Evolutionary conservation across 1,284 basidiomycete species (phyloP), one percentile per base, ranked within the genome.

Genomic region (Termitomyces sp.): DNA sequence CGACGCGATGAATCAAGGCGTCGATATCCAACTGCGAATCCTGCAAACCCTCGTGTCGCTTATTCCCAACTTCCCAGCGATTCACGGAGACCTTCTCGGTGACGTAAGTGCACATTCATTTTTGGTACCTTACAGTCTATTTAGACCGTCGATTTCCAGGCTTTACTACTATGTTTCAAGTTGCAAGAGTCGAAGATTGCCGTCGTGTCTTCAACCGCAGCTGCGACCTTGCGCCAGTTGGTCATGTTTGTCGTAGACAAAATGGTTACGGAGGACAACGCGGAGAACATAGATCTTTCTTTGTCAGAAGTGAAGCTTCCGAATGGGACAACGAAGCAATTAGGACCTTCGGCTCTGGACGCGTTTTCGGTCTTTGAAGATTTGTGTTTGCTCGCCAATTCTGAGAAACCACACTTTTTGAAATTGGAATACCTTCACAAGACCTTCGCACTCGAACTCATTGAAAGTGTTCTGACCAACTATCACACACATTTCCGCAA

Each of bases 211-310:
- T 97, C 94, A 0, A 99, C 96, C 1, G 97, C 96, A 0, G 95
- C 95, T 0, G 96, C 97, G 0, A 98, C 95, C 0, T 80, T 99
- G 6, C 88, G 96, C 1, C 96, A 98, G 69, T 81, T 97, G 1
- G 92, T 99, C 53, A 98, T 99, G 94, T 92, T 97, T 61, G 88
- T 98, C 12, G 92, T 98, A 49, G 96, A 99, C 73, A 95, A 97
- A 65, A 90, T 98, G 65, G 83, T 87, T 1, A 81, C 84, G 17
- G 92, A 95, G 67, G 91, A 94, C 60, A 71, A 74, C n/a, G 67
- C 70, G 17, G 78, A 78, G 13, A 72, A 75, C 15, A 57, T 65
- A 3, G 62, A 64, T 5, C 60, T 65, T 28, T 58, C 69, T 1
- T 65, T 80, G 33, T 66, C 73, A 8, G 73, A 81, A 15, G 76